Conservation (phyloP, 345 rosid genomes). For the Bruguiera gymnorhiza region DNA sequence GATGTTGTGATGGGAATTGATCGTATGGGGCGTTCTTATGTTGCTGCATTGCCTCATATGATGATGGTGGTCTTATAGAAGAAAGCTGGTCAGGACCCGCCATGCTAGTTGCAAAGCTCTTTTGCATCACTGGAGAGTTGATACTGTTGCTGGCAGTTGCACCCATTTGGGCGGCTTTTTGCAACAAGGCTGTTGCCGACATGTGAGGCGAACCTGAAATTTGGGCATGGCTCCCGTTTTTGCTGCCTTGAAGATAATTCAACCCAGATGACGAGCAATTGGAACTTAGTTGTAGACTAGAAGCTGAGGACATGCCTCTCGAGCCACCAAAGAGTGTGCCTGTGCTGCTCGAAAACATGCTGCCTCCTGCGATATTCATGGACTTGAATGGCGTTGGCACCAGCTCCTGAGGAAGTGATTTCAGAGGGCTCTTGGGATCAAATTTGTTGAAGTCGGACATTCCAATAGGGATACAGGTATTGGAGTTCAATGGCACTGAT, state of each 20-base stretch:
- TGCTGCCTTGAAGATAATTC: slow-evolving; percentile 46
- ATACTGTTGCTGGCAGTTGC: slow-evolving; percentile 59
- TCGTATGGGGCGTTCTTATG: slow-evolving; percentile 25
- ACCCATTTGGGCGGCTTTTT: slow-evolving; percentile 73
- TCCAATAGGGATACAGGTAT: slow-evolving; percentile 23
- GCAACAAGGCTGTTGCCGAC: slow-evolving; percentile 68
- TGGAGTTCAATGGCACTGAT: slow-evolving; percentile 28
- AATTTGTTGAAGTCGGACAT: slow-evolving; percentile 39
- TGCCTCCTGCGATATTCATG: slow-evolving; percentile 35
- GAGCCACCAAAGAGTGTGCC: slow-evolving; percentile 47
- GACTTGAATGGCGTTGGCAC: slow-evolving; percentile 52
- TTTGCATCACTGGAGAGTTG: slow-evolving; percentile 69
- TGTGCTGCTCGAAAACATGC: slow-evolving; percentile 56
- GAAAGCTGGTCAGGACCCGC: slow-evolving; percentile 40
- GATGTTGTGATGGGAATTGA: slow-evolving; percentile 24
- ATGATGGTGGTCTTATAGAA: slow-evolving; percentile 26
- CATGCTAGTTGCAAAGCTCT: slow-evolving; percentile 48
- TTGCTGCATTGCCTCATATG: slow-evolving; percentile 27
- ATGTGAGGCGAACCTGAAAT: slow-evolving; percentile 42
- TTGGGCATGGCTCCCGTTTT: slow-evolving; percentile 27
- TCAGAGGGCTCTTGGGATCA: slow-evolving; percentile 49
- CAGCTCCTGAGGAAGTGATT: slow-evolving; percentile 48
- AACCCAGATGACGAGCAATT: slow-evolving; percentile 42
- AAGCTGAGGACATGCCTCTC: slow-evolving; percentile 42
- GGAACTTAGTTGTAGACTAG: slow-evolving; percentile 59